These are phyloP conservation scores for Phytophthora europaea DNA, from an alignment of 352 stramenopile genomes.

Conservation along the genomic window DNA sequence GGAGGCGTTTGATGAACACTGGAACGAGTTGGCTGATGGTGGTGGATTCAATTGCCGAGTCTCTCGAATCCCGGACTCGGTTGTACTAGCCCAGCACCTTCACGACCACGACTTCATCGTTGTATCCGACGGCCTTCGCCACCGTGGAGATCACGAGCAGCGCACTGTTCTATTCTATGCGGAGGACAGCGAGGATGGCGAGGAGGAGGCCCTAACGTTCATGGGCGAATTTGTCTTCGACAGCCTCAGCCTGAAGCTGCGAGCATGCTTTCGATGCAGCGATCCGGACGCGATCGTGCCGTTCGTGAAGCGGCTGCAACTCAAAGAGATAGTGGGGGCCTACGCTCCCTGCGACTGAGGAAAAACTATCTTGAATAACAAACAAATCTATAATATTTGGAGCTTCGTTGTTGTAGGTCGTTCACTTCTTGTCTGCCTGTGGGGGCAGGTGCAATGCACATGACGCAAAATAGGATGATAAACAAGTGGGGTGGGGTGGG, in stretches of 20 bases:
- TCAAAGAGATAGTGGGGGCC: slow-evolving; percentile 78
- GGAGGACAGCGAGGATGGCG: slow-evolving; percentile 13
- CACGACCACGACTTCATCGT: slow-evolving; percentile 58
- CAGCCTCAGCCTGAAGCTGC: slow-evolving; percentile 72
- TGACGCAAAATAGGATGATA: slow-evolving; percentile 23
- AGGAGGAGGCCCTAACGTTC: slow-evolving; percentile 47
- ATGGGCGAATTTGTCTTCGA: slow-evolving; percentile 80
- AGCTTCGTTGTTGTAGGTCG: slow-evolving; percentile 36
- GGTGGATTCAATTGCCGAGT: slow-evolving; percentile 77
- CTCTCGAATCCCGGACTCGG: slow-evolving; percentile 52
- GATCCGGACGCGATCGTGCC: slow-evolving; percentile 64
- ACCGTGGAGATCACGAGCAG: slow-evolving; percentile 34
- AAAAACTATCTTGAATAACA: slow-evolving; percentile 1
- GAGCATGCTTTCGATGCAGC: slow-evolving; percentile 68
- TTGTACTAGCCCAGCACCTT: slow-evolving; percentile 60
- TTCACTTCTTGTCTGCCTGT: slow-evolving; percentile 27
- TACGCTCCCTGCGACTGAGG: slow-evolving; percentile 63
- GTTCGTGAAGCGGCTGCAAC: slow-evolving; percentile 78
- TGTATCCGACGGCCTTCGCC: slow-evolving; percentile 56
- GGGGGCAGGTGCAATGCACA: slow-evolving; percentile 27
- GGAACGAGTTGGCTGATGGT: slow-evolving; percentile 58
- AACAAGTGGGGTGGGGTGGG: slow-evolving; percentile 1
- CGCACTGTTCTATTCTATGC: slow-evolving; percentile 73
- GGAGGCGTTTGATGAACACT: slow-evolving; percentile 59
- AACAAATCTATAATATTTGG: slow-evolving; percentile 52